Conservation (phyloP, 2,329 filamentous ascomycete genomes). For the Fusarium albosuccineum region DNA sequence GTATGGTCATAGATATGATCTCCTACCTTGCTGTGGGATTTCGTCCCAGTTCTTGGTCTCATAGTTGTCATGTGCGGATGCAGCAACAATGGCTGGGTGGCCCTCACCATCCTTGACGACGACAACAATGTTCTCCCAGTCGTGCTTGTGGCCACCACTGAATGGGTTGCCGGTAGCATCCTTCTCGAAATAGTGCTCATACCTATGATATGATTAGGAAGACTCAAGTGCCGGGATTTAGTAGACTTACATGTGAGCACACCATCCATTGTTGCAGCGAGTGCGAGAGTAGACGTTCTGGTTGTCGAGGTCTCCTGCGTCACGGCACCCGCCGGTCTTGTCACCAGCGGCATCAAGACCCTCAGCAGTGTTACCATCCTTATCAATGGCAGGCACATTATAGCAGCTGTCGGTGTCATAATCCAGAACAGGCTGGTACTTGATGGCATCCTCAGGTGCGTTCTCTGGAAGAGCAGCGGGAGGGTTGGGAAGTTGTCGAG, state of each 20-base stretch:
- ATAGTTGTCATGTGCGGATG: slow-evolving; percentile 41
- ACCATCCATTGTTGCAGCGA: slow-evolving; percentile 49
- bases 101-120: slow-evolving; percentile 39
- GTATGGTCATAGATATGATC: slow-evolving; percentile 3
- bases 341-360: slow-evolving; percentile 37
- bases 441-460: slow-evolving; percentile 4
- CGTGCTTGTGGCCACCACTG: slow-evolving; percentile 53
- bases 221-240: not conserved
- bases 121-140: slow-evolving; percentile 56
- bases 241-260: slow-evolving; percentile 40
- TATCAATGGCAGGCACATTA: slow-evolving; percentile 58
- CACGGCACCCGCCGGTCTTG: slow-evolving; percentile 41
- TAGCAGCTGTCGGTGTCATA: slow-evolving; percentile 57
- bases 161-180: slow-evolving; percentile 51
- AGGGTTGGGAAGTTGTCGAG: not conserved
- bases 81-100: slow-evolving; percentile 33
- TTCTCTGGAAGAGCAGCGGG: slow-evolving; percentile 1
- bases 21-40: not conserved
- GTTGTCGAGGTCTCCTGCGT: slow-evolving; percentile 42
- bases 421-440: slow-evolving; percentile 36
- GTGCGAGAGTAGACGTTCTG: slow-evolving; percentile 46
- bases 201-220: not conserved
- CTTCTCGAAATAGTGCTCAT: slow-evolving; percentile 58
- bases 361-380: slow-evolving; percentile 47
- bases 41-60: slow-evolving; percentile 24